A percentile compares a stretch with the other conserved stretches of the same genome.
These are phyloP conservation scores for Tulasnella calospora DNA, from an alignment of 768 basidiomycete species.

Conservation along the genomic window DNA sequence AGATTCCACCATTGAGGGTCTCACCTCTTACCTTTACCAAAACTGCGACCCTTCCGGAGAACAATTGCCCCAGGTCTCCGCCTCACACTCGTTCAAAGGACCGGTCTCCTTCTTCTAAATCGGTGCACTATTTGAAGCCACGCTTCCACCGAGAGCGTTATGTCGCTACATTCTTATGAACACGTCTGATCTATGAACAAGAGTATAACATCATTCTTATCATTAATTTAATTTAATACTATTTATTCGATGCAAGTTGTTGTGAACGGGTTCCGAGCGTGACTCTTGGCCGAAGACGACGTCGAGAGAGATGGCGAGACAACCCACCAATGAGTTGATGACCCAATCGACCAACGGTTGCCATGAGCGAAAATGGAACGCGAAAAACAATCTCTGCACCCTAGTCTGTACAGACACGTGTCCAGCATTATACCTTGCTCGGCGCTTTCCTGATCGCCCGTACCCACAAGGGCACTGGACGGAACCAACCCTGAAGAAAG, in stretches of 20 bases:
- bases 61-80: neutral
- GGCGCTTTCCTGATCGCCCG: too few species aligned
- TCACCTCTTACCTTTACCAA: neutral
- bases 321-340: too few species aligned
- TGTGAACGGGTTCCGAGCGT: too few species aligned
- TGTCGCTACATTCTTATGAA: neutral
- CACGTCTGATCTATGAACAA: neutral
- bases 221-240: neutral
- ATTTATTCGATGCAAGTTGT: neutral
- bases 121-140: neutral
- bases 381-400: too few species aligned
- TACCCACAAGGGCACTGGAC: too few species aligned
- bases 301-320: too few species aligned
- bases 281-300: too few species aligned
- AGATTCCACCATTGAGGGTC: neutral
- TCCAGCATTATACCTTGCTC: too few species aligned
- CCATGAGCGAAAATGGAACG: too few species aligned
- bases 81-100: neutral
- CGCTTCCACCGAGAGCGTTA: neutral
- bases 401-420: too few species aligned
- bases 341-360: too few species aligned
- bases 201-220: neutral
- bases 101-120: neutral
- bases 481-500: neutral
- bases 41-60: neutral